Percentiles rank a stretch among this genome's conserved stretches.
These are phyloP conservation scores for Lagenidium sp. DNA, from an alignment of 352 stramenopile species.

Conservation along the genomic window DNA sequence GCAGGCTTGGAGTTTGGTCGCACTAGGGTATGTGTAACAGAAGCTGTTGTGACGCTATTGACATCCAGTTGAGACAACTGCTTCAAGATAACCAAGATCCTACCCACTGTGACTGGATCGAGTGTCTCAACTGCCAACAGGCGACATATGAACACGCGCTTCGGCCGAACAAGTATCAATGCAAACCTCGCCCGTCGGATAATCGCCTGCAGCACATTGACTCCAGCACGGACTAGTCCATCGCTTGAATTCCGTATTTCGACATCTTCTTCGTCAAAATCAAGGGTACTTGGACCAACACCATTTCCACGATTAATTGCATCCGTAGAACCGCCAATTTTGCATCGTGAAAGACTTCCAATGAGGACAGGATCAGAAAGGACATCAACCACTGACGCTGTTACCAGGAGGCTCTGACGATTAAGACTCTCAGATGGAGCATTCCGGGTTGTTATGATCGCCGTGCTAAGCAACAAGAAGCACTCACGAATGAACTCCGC, in stretches of 20 bases:
- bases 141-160: constrained; percentile 62
- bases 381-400: constrained; percentile 42
- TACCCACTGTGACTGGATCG: constrained; percentile 59
- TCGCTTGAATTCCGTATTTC: constrained; percentile 55
- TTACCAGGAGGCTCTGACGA: constrained; percentile 33
- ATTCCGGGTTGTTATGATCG: constrained; percentile 59
- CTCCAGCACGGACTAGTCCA: constrained; percentile 52
- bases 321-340: constrained; percentile 18
- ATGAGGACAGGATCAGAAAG: constrained; percentile 48
- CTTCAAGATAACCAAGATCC: constrained; percentile 55
- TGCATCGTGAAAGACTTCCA: constrained; percentile 27
- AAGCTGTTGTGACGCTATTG: too few relatives aligned
- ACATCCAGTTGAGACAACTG: constrained; percentile 44
- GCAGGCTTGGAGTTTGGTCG: constrained; percentile 16
- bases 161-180: constrained; percentile 48
- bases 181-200: constrained; percentile 62
- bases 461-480: constrained; percentile 65
- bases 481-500: constrained; percentile 57
- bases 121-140: constrained; percentile 64
- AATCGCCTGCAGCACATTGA: constrained; percentile 64
- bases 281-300: too few relatives aligned
- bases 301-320: too few relatives aligned
- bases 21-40: too few relatives aligned
- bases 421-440: constrained; percentile 56
- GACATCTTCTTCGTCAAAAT: constrained; percentile 52